Base-by-base conservation (phyloP, 2,329 filamentous ascomycete genomes). In the Penicillium sp. region DNA sequence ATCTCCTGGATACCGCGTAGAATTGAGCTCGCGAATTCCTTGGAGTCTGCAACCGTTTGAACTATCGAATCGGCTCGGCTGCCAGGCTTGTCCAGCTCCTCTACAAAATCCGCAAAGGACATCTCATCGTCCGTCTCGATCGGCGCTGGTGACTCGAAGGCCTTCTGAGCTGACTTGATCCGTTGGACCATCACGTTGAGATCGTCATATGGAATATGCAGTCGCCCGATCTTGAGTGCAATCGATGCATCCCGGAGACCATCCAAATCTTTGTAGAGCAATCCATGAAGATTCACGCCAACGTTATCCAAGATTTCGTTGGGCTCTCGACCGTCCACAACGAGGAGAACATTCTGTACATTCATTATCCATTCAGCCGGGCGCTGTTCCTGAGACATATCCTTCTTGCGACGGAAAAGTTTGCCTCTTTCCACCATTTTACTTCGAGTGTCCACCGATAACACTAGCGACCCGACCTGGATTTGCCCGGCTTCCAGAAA, bases 331-430 rank as follows among this genome's bases (percentile, higher is more conserved):
- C 92, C 93, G 59, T 96, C 89, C 1, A 92, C 87, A 0, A 92
- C 96, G 70, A 99, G 96, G 6, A 98, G 82, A 51, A 98, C 85
- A 76, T 93, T 97, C 62, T 92, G 87, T 55, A 94, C 78, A 7
- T 90, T 90, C 70, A 96, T 84, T 65, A 96, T 94, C 94, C 96
- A 99, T 80, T 99, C 96, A 1, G 93, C 94, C 42, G 95, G 93
- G 51, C 86, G 84, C 68, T 90, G 87, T 53, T 87, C 81, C 30
- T 83, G 82, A 46, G 83, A 83, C 65, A 86, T 82, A 65, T 87
- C 82, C 72, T 88, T 87, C 76, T 89, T 85, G 72, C 92, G 91
- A 68, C 93, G 89, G 77, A 97, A 97, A 70, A 96, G 89, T 48
- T 93, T 90, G 61, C 92, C 92, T 57, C 93, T 87, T 73, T 97